Evolutionary conservation across 768 basidiomycete species (phyloP).

Genomic region (Naganishia kalamii): DNA sequence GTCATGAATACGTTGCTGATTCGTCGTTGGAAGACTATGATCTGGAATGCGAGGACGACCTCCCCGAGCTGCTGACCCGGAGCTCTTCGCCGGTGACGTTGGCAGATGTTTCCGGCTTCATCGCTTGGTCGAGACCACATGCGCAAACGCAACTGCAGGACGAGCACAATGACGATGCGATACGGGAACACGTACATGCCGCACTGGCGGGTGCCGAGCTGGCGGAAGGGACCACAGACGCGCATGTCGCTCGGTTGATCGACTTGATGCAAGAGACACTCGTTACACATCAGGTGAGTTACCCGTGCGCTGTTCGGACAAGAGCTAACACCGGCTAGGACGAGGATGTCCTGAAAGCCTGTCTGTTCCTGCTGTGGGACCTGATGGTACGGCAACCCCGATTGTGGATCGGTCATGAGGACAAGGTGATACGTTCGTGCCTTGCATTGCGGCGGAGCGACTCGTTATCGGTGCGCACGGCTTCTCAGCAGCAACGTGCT

Average conservation of each 20-base stretch:
- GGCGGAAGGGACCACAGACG: background rate
- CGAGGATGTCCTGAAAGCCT: background rate
- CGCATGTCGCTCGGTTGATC: background rate
- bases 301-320: background rate
- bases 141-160: background rate
- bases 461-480: background rate
- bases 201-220: background rate
- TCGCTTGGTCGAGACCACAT: constrained; percentile 3
- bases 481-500: too few relatives aligned
- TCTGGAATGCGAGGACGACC: background rate
- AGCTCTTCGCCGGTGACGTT: background rate
- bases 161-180: background rate
- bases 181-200: background rate
- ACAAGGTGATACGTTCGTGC: background rate
- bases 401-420: background rate
- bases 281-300: background rate
- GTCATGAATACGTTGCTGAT: background rate
- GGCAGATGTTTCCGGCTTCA: background rate
- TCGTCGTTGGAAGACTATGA: background rate
- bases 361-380: constrained; percentile 9
- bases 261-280: background rate
- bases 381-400: background rate
- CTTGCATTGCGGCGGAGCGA: background rate
- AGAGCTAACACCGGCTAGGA: background rate
- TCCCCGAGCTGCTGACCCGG: background rate